Percentiles rank a stretch among this genome's conserved stretches.
phyloP scores from a whole-genome alignment of 192 early-diverging fungal genomes.

The Mortierella claussenii region DNA sequence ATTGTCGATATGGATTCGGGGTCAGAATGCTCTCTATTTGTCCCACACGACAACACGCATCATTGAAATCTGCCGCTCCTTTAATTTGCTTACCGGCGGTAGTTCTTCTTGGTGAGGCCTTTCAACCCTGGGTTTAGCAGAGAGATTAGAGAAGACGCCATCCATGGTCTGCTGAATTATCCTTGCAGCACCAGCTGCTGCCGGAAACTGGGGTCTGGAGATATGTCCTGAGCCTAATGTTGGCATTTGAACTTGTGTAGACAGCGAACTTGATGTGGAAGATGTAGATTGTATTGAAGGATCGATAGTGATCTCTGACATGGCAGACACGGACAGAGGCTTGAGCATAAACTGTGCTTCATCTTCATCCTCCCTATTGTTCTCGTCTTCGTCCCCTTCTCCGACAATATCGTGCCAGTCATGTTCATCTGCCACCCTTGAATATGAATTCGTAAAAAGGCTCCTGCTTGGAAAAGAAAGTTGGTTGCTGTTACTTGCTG shows the following conservation, averaged over 20 bases:
- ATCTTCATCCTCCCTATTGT: slow-evolving; percentile 60
- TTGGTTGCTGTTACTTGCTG: background rate
- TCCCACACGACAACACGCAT: too few relatives aligned
- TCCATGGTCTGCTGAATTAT: slow-evolving; percentile 57
- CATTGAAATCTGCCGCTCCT: too few relatives aligned
- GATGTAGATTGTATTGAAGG: background rate
- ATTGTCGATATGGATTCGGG: too few relatives aligned
- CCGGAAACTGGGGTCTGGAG: slow-evolving; percentile 21
- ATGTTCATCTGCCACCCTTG: too few relatives aligned
- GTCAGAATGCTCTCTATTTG: too few relatives aligned
- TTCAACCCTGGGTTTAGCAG: slow-evolving; percentile 63
- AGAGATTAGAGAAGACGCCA: slow-evolving; percentile 66
- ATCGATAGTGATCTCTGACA: background rate
- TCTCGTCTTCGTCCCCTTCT: slow-evolving; percentile 49
- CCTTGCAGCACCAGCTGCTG: slow-evolving; percentile 11
- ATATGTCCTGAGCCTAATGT: background rate
- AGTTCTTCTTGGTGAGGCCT: slow-evolving; percentile 57
- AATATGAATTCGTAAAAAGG: too few relatives aligned
- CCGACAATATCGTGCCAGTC: too few relatives aligned
- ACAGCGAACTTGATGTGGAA: background rate
- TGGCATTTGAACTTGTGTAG: background rate
- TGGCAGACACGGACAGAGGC: background rate
- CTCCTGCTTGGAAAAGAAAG: too few relatives aligned
- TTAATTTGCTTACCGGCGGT: slow-evolving; percentile 59
- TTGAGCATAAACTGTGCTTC: slow-evolving; percentile 29